Conservation (phyloP, 495 filamentous ascomycete species). For the Bathelium albidoporum region DNA sequence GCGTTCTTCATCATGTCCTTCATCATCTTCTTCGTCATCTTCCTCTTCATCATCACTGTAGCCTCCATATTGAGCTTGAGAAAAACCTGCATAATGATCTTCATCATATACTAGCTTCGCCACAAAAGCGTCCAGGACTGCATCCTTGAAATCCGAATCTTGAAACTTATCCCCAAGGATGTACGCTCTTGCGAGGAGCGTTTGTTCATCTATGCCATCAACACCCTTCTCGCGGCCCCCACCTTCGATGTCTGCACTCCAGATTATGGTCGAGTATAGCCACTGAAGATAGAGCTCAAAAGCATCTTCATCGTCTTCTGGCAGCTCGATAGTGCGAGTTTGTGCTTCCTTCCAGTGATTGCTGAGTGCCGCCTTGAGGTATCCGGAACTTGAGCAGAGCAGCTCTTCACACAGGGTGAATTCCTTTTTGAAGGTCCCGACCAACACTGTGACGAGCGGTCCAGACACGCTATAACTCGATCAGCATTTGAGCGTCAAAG, state of each 20-base stretch:
- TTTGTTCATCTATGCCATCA: neutral
- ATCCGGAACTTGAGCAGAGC: slow-evolving; percentile 5
- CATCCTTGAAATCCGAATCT: slow-evolving; percentile 6
- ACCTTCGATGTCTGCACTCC: too few species aligned
- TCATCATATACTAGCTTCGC: too few species aligned
- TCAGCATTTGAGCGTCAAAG: too few species aligned
- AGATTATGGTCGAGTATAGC: slow-evolving; percentile 11
- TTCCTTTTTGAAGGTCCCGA: slow-evolving; percentile 6
- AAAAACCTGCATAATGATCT: too few species aligned
- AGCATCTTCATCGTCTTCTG: slow-evolving; percentile 4
- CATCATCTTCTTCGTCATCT: too few species aligned
- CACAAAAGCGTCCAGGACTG: neutral
- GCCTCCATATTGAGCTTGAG: too few species aligned
- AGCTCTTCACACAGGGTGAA: slow-evolving; percentile 8
- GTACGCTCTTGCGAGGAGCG: neutral
- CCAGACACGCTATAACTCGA: neutral
- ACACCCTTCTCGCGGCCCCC: too few species aligned
- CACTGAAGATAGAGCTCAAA: slow-evolving; percentile 12
- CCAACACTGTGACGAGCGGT: slow-evolving; percentile 5
- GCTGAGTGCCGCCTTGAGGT: slow-evolving; percentile 15
- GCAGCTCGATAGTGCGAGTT: slow-evolving; percentile 7
- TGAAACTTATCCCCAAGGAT: slow-evolving; percentile 5
- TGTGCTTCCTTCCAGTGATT: slow-evolving; percentile 9
- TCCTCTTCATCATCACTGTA: too few species aligned
- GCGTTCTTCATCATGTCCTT: too few species aligned